Evolutionary conservation across 805 yeast species (phyloP), one percentile per base, ranked within the genome.

Genomic region (Yarrowia sp.): DNA sequence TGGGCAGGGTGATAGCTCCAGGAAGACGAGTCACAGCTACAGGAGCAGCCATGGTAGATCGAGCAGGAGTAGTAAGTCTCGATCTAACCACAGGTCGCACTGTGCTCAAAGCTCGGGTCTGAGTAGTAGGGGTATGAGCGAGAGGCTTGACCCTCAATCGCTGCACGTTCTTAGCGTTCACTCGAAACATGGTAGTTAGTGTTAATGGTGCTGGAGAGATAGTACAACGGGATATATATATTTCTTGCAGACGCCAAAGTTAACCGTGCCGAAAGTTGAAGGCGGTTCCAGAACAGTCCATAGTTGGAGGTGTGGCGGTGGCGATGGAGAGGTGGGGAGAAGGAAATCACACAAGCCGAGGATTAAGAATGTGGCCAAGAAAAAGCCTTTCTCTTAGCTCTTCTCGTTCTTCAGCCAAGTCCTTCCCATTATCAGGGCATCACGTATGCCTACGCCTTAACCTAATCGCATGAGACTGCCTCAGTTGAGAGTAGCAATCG

Each of bases 231-330:
- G 46, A 19, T 38, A 53, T 56, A 56, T 56, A 53, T 53, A 53
- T 53, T 40, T 53, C 12, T 26, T 8, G 45, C 2, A 36, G 48
- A 1, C 14, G 10, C 8, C 5, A 56, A 56, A 56, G 63, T 41
- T 42, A 55, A 55, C 46, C 46, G 46, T n/a, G 61, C 36, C 5
- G 38, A 41, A 56, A 35, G 46, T 56, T 56, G 63, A 56, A 56
- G 63, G 63, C 63, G 63, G 63, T 56, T 56, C 63, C n/a, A 15
- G 63, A 56, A 56, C 19, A 12, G 19, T 22, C 61, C 46, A 40
- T 15, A 14, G 9, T 16, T 12, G 58, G 45, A 19, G 19, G 4
- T 12, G 61, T 55, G 61, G 48, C 63, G 63, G 63, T 56, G 63
- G 63, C 63, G 12, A 36, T 19, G 19, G 15, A 26, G 32, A 26